These are phyloP conservation scores for Psilocybe cyanescens DNA, from an alignment of 768 basidiomycete genomes.

Conservation along the genomic window DNA sequence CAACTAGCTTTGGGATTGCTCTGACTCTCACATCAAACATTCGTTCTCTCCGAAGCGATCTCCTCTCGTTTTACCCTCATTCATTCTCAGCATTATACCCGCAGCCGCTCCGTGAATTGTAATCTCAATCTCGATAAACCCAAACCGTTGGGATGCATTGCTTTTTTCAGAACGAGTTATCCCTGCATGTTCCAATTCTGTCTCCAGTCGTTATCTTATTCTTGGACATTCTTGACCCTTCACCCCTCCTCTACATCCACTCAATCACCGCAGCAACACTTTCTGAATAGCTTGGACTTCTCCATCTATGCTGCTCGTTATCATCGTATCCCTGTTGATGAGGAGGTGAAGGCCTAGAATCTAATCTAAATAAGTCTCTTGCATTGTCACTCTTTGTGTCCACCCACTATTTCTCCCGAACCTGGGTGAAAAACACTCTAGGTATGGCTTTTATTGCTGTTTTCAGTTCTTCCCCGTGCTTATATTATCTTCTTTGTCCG, in stretches of 20 bases:
- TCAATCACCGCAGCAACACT: conserved; percentile 18
- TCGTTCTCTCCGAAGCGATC: conserved; percentile 3
- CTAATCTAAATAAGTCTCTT: not conserved
- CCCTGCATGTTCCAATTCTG: conserved; percentile 6
- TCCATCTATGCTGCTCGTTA: not conserved
- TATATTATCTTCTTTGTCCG: not conserved
- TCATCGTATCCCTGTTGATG: conserved; percentile 6
- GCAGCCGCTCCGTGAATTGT: conserved; percentile 35
- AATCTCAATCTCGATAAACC: conserved; percentile 12
- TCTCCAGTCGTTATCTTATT: conserved; percentile 16
- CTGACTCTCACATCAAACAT: conserved; percentile 9
- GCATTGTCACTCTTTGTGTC: conserved; percentile 8
- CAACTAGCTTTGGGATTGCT: conserved; percentile 48
- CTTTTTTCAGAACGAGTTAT: not conserved
- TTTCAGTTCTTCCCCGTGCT: not conserved
- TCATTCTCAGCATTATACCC: conserved; percentile 41
- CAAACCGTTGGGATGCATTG: not conserved
- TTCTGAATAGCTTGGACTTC: conserved; percentile 1
- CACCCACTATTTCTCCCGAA: conserved; percentile 8
- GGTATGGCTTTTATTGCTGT: conserved; percentile 8
- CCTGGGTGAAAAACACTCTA: conserved; percentile 16
- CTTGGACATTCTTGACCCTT: conserved; percentile 22
- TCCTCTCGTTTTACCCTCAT: conserved; percentile 6
- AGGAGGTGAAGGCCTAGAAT: conserved; percentile 10
- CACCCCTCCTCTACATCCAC: conserved; percentile 6